Percentiles rank a stretch among this genome's conserved stretches.
phyloP scores from a whole-genome alignment of 495 filamentous ascomycete genomes.

The Pyronema domesticum region DNA sequence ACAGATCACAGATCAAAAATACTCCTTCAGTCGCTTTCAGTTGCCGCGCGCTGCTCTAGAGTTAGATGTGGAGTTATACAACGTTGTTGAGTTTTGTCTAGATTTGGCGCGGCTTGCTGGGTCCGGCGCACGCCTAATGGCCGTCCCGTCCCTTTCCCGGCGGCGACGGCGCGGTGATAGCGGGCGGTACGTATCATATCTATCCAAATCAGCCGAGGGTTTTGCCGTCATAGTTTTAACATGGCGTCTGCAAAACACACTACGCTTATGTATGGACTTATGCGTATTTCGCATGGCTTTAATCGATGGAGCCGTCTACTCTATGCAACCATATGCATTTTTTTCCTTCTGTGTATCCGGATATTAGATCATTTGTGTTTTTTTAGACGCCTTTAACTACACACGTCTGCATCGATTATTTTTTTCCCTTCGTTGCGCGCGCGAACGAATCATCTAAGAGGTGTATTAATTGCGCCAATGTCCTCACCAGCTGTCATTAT shows the following conservation, averaged over 20 bases:
- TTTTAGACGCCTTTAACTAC: too few relatives aligned
- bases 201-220: not conserved
- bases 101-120: not conserved
- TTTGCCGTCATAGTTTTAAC: not conserved
- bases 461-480: not conserved
- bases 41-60: not conserved
- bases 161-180: too few relatives aligned
- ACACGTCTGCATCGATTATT: not conserved
- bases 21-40: not conserved
- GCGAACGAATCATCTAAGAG: conserved; percentile 16
- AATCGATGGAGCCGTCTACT: not conserved
- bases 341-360: too few relatives aligned
- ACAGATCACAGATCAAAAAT: not conserved
- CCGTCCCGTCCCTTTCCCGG: too few relatives aligned
- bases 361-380: too few relatives aligned
- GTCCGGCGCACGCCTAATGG: too few relatives aligned
- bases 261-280: not conserved
- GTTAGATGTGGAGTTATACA: not conserved
- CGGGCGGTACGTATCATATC: not conserved
- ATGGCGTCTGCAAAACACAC: not conserved
- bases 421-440: conserved; percentile 1
- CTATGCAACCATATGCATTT: too few relatives aligned
- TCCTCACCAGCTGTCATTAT: conserved; percentile 16
- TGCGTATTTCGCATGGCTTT: not conserved
- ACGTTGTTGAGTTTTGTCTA: not conserved